phyloP scores from a whole-genome alignment of 2,329 filamentous ascomycete genomes.

The Chrysoporthe puriensis region DNA sequence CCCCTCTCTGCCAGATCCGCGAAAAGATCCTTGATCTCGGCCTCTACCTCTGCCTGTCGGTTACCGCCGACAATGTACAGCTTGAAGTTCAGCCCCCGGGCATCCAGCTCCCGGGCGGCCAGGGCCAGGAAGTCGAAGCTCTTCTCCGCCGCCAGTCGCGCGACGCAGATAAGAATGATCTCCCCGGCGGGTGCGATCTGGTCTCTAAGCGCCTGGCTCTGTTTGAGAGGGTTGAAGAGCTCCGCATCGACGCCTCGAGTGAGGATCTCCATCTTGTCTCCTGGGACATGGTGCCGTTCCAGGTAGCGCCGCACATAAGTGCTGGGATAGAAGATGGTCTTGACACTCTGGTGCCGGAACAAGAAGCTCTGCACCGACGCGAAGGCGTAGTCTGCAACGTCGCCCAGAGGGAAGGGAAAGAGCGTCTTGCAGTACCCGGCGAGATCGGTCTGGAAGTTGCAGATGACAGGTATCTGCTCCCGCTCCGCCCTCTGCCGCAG shows the following conservation, averaged over 20 bases:
- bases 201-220: conserved; percentile 55
- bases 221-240: conserved; percentile 59
- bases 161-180: conserved; percentile 68
- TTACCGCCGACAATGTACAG: conserved; percentile 72
- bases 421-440: conserved; percentile 71
- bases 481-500: conserved; percentile 60
- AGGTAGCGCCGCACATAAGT: conserved; percentile 66
- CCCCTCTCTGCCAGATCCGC: conserved; percentile 49
- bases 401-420: conserved; percentile 65
- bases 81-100: conserved; percentile 61
- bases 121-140: conserved; percentile 69
- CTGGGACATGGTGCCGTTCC: conserved; percentile 57
- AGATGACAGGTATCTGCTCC: conserved; percentile 61
- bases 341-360: conserved; percentile 63
- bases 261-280: conserved; percentile 61
- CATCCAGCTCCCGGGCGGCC: conserved; percentile 57
- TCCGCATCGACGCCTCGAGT: conserved; percentile 68
- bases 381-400: conserved; percentile 64
- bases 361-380: conserved; percentile 67
- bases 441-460: conserved; percentile 75
- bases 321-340: conserved; percentile 72
- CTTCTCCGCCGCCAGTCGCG: conserved; percentile 70
- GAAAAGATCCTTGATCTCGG: conserved; percentile 65
- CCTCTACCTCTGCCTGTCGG: conserved; percentile 64
- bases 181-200: conserved; percentile 64